Evolutionary conservation across 495 filamentous ascomycete species (phyloP), one percentile per base, ranked within the genome.

Genomic region (Aspergillus affinis): DNA sequence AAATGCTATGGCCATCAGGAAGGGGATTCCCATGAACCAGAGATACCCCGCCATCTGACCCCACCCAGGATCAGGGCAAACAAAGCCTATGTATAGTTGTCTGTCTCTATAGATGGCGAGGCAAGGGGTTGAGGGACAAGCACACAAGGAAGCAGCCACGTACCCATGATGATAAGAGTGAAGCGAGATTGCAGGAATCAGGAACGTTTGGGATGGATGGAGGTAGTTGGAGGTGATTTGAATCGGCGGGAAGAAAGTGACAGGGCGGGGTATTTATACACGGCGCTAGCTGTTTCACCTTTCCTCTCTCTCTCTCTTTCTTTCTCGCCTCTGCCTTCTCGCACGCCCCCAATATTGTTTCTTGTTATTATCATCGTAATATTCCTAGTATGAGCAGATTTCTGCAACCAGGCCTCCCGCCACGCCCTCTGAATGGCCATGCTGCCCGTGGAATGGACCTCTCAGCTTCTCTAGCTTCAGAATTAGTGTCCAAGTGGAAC

Each of bases 81-180:
- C 36, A 41, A 15, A 15, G 12, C 10, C 36, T 15, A 15, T 4
- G 36, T 15, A 15, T 41, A 13, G 36, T 41, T 41, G 36, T 17
- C 10, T 13, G 36, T 41, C 13, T 41, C 36, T 4, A 17, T 41
- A 17, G 36, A 13, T 1, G 30, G 10, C 10, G 30, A 32, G 30
- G 30, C 30, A 12, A 17, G 36, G 36, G 36, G 36, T 41, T 1
- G 36, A 41, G 36, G 36, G 36, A 41, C 13, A 15, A 7, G 29
- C 29, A 32, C 3, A 10, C 29, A 32, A 32, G 10, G 29, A 19
- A 27, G 19, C 21, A 51, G 19, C 23, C 2, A 52, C 52, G 36
- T 53, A 52, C 49, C 32, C 57, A 59, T 59, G 27, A 18, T 54
- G 27, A 53, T n/a, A 36, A 59, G 46, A 48, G 18, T 27, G 23